These are phyloP conservation scores for Chaetomiaceae sp. DNA, from an alignment of 2,329 filamentous ascomycete genomes.

Conservation along the genomic window DNA sequence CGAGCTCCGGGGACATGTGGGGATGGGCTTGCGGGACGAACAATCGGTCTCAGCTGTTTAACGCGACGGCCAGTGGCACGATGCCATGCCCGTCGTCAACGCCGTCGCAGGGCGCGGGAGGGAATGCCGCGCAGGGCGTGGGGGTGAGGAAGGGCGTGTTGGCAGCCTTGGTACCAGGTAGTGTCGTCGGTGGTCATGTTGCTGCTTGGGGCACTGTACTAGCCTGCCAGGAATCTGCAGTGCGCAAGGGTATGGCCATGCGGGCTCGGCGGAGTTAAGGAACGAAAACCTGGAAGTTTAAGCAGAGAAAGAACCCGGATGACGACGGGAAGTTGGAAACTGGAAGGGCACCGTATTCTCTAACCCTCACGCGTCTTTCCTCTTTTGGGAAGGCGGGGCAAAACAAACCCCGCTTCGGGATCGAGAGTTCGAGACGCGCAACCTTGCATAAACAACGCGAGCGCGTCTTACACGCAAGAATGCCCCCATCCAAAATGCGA, in stretches of 20 bases:
- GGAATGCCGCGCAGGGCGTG: neutral
- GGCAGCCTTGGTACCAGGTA: neutral
- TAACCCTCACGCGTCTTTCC: too few species aligned
- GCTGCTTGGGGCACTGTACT: neutral
- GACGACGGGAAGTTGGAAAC: too few species aligned
- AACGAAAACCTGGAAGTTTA: too few species aligned
- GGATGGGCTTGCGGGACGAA: neutral
- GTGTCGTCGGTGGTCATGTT: neutral
- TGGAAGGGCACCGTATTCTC: too few species aligned
- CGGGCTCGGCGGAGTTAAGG: too few species aligned
- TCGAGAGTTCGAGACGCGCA: too few species aligned
- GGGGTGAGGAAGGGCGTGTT: neutral
- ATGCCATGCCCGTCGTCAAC: neutral
- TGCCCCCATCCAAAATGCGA: neutral
- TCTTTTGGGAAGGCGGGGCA: neutral
- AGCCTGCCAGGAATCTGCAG: too few species aligned
- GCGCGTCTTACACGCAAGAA: constrained; percentile 7
- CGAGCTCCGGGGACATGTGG: neutral
- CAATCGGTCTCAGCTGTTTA: neutral
- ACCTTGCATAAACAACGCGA: neutral
- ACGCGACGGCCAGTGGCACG: neutral
- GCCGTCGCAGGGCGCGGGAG: neutral
- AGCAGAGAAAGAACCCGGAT: too few species aligned
- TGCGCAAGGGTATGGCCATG: too few species aligned
- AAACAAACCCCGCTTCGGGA: neutral